phyloP scores from a whole-genome alignment of 1,284 basidiomycete species.

The Rhizoctonia solani region DNA sequence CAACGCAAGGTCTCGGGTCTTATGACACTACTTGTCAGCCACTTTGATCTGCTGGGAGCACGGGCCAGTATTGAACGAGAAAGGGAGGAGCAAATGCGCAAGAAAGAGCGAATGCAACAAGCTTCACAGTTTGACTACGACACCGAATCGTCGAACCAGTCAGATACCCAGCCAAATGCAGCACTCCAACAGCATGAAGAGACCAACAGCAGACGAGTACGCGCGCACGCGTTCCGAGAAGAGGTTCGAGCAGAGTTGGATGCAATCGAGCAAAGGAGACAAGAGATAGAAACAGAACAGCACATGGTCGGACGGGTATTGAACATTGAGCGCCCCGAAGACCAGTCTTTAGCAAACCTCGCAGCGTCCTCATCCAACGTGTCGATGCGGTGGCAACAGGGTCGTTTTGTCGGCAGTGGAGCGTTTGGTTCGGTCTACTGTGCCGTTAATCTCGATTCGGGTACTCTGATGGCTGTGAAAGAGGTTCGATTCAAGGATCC shows the following conservation, averaged over 20 bases:
- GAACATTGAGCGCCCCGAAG: constrained; percentile 88
- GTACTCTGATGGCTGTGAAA: constrained; percentile 98
- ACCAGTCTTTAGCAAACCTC: constrained; percentile 87
- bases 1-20: constrained; percentile 93
- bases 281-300: constrained; percentile 66
- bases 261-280: constrained; percentile 65
- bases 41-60: constrained; percentile 97
- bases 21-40: constrained; percentile 94
- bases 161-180: constrained; percentile 9
- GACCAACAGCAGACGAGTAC: neutral
- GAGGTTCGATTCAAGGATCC: constrained; percentile 98
- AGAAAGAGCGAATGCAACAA: constrained; percentile 73
- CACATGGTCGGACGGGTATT: constrained; percentile 85
- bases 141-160: constrained; percentile 1
- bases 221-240: constrained; percentile 74
- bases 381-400: constrained; percentile 98
- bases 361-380: constrained; percentile 94
- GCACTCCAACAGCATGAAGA: constrained; percentile 25
- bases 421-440: constrained; percentile 98
- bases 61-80: constrained; percentile 87
- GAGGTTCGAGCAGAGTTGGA: constrained; percentile 62
- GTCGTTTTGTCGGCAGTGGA: constrained; percentile 95
- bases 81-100: constrained; percentile 53
- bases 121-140: constrained; percentile 31
- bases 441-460: constrained; percentile 95